A percentile compares a stretch with the other conserved stretches of the same genome.
Conservation (phyloP, 1,284 basidiomycete genomes). For the Marasmius sp. region DNA sequence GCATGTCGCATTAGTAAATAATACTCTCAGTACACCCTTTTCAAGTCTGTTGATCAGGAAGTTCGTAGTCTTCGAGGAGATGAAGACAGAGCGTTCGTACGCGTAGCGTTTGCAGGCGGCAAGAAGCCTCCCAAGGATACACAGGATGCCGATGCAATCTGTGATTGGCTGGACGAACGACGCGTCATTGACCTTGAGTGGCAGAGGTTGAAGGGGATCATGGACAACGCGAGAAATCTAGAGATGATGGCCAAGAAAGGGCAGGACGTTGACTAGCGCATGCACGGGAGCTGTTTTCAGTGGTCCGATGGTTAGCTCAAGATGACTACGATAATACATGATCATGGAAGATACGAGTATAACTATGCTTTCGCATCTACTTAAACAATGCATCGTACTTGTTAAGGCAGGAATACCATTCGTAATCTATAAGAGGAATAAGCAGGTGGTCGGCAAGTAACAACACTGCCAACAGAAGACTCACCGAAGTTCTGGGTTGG, state of each 20-base stretch:
- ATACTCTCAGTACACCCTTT: conserved; percentile 52
- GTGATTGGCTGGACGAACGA: conserved; percentile 79
- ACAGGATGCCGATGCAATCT: conserved; percentile 70
- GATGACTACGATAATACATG: neutral
- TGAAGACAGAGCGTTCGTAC: conserved; percentile 44
- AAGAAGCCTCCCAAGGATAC: conserved; percentile 61
- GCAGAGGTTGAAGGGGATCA: conserved; percentile 66
- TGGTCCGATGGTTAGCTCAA: neutral
- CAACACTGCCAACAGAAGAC: conserved; percentile 14
- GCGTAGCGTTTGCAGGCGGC: conserved; percentile 53
- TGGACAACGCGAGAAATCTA: conserved; percentile 67
- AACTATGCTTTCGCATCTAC: conserved; percentile 16
- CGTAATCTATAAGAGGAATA: conserved; percentile 51
- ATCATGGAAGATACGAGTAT: neutral
- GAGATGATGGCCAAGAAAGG: conserved; percentile 52
- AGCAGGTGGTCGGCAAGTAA: conserved; percentile 8
- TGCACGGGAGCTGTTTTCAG: neutral
- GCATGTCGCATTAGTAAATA: neutral
- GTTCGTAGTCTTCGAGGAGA: conserved; percentile 48
- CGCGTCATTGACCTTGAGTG: conserved; percentile 68
- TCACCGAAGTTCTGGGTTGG: conserved; percentile 61
- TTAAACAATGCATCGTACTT: conserved; percentile 66
- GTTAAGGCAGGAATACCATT: conserved; percentile 79
- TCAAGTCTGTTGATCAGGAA: conserved; percentile 53
- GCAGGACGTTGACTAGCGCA: conserved; percentile 31